Evolutionary conservation across 108 stramenopile species (phyloP), one percentile per base, ranked within the genome.

Genomic region (Schizochytrium sp.): DNA sequence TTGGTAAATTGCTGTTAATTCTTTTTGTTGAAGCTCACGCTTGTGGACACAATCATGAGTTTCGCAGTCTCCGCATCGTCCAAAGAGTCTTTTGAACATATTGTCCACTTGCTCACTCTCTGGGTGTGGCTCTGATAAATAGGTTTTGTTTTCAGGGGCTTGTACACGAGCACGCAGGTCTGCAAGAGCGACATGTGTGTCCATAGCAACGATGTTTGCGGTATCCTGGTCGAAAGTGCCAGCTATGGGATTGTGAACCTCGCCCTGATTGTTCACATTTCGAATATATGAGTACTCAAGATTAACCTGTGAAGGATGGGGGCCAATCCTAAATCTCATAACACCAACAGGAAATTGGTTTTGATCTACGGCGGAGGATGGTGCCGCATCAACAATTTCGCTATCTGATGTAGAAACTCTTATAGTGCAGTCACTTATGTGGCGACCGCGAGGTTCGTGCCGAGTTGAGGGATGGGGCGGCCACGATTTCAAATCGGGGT

Each of bases 31-130:
- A 38, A 69, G 42, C 1, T 69, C 5, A 44, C 64, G 64, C 28
- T 69, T 69, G 64, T 69, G 64, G 10, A 5, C 64, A 69, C 64
- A 69, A 15, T 69, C 64, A 44, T 38, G 8, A 15, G 40, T 69
- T 12, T 44, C 64, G 64, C 64, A 69, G 28, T 44, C 44, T 0
- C 64, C 64, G 64, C 64, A 69, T 38, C 64, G 64, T 1, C 64
- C 64, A 38, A 69, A 69, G 12, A 69, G 64, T 13, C 15, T 69
- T 15, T 69, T 69, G 28, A 69, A 69, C 2, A 44, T 13, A 28
- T 69, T 44, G 3, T 69, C 64, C 0, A 69, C 44, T 69, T 69
- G 42, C 28, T 69, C 5, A 44, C 64, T 69, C 19, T 69, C 12
- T 15, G 64, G 64, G 28, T 69, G 64, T 1, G 64, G 64, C 42